Evolutionary conservation across 805 yeast genomes (phyloP), one percentile per base, ranked within the genome.

Genomic region (Clavispora santaluciae): DNA sequence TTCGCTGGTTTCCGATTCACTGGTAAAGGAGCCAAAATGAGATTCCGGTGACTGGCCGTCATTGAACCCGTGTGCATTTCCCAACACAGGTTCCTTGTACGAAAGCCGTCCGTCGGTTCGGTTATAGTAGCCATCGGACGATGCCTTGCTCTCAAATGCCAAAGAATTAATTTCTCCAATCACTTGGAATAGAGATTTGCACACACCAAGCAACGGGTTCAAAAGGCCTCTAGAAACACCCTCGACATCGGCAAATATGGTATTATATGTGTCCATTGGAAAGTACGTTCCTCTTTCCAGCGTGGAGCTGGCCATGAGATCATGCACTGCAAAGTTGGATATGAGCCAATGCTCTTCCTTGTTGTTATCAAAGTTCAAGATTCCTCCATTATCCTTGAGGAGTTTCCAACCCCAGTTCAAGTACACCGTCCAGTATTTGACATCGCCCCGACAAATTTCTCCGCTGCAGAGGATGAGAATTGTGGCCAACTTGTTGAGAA

Each of bases 401-500:
- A 86, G 63, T 42, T 75, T 74, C 34, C 86, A 81, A 2, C 89
- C 88, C 72, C 79, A 73, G 31, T 72, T 71, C 42, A 86, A 64
- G 51, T 81, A 77, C 21, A 75, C 68, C 2, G 83, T 75, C 95
- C 95, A 86, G 54, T 80, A 77, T 26, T 72, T 72, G 25, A 84
- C 87, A 57, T 86, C 95, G 6, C 95, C 95, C 48, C 79, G 75
- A 61, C 91, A 86, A 39, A 86, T 83, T 54, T 85, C 89, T 1
- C 86, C 90, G n/a, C 84, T 87, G 49, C 85, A 76, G 38, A 86
- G 66, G 38, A 86, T 76, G 46, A 86, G 61, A 39, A 83, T 66
- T 13, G 82, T 76, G 1, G 95, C 90, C 34, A 86, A 56, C 44
- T 81, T 72, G 47, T 63, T 53, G 25, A 74, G 56, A 12, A 68